phyloP scores from a whole-genome alignment of 768 basidiomycete genomes.

The Cantharellus anzutake region DNA sequence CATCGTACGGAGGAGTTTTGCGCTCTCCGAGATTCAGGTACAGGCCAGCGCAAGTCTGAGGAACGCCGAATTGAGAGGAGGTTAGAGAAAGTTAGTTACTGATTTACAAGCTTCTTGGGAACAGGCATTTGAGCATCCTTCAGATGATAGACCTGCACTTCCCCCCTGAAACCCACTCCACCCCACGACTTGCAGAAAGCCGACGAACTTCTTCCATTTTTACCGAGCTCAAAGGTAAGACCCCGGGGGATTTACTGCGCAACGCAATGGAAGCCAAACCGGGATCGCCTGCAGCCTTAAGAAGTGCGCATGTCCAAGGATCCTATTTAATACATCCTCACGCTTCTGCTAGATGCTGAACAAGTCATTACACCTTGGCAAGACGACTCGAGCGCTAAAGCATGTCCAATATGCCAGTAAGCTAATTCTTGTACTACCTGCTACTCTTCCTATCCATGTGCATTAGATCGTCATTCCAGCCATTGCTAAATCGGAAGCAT shows the following conservation, averaged over 20 bases:
- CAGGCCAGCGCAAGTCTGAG: conserved; percentile 25
- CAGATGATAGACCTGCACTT: conserved; percentile 28
- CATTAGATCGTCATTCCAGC: conserved; percentile 54
- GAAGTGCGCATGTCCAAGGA: neutral
- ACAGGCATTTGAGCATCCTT: neutral
- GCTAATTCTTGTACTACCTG: conserved; percentile 11
- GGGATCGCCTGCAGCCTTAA: conserved; percentile 8
- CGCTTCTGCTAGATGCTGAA: conserved; percentile 57
- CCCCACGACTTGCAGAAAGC: neutral
- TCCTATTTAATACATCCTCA: neutral
- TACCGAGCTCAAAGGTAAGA: conserved; percentile 35
- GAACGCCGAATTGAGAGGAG: conserved; percentile 69
- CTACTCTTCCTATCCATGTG: neutral
- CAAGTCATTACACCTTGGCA: conserved; percentile 93
- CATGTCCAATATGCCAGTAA: conserved; percentile 76
- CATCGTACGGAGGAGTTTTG: conserved; percentile 71
- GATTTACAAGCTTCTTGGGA: neutral
- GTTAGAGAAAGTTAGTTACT: conserved; percentile 59
- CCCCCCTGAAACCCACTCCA: conserved; percentile 12
- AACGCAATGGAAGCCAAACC: conserved; percentile 29
- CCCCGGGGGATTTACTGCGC: conserved; percentile 51
- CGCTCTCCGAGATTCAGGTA: conserved; percentile 14
- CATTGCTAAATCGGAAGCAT: conserved; percentile 84
- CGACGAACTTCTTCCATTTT: conserved; percentile 49
- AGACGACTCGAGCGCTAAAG: conserved; percentile 51